Evolutionary conservation across 306 rosid genomes (phyloP), one percentile per base, ranked within the genome.

Genomic region (Glycyrrhiza uralensis): DNA sequence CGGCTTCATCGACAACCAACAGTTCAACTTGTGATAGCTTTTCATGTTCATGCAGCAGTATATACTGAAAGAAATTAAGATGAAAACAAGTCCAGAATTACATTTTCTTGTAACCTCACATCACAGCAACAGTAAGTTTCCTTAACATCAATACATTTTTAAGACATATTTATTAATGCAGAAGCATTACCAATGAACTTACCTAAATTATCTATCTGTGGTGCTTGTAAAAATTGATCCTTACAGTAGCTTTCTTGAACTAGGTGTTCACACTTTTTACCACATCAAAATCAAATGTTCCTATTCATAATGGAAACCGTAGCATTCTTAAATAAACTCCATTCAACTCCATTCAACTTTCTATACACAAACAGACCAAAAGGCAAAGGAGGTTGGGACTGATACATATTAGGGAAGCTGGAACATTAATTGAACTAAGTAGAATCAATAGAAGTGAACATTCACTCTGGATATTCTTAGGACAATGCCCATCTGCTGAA

Each of bases 141-240:
- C 45, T 52, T 56, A 59, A 39, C 52, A 52, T 7, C 36, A 61
- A 30, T 46, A 69, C 33, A 17, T 60, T 45, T 46, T 28, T 19
- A 72, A 3, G 52, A 38, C 23, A 54, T 36, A 17, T 51, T 3
- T 3, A 50, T 50, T 51, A 66, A 66, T 6, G 44, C 3, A 77
- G 24, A 72, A 66, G 30, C n/a, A 30, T 36, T 23, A 23, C 70
- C 17, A 32, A 71, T 4, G 67, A 23, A 45, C 24, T 68, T 56
- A 90, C 98, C 96, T 92, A 96, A 75, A 93, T 81, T 80, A 96
- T 93, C 60, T 90, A 96, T 72, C 96, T 85, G 71, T 87, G 95
- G 66, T 88, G 88, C 88, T 85, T 93, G 87, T 69, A 88, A 70
- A 93, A 68, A 72, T 88, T 92, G 70, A 92, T 92, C 68, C 88